Evolutionary conservation across 306 rosid genomes (phyloP).

Genomic region (Cucurbita moschata): DNA sequence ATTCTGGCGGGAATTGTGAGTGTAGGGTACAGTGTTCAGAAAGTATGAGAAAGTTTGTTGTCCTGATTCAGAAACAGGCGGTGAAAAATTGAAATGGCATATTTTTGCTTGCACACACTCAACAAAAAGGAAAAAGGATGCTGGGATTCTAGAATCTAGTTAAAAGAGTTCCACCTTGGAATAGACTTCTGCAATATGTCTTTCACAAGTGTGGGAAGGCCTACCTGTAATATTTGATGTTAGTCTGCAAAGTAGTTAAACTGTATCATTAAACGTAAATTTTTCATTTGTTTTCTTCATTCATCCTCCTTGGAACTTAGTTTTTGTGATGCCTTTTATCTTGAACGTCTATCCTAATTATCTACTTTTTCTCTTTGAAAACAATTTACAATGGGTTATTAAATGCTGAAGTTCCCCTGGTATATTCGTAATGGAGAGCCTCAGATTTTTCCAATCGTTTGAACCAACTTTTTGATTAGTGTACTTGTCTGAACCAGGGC

Average conservation of each 20-base stretch:
- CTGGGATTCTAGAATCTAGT: not conserved
- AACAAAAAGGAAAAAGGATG: not conserved
- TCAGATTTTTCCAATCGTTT: not conserved
- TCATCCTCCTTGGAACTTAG: not conserved
- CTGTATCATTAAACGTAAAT: not conserved
- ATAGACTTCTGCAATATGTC: not conserved
- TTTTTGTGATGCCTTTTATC: not conserved
- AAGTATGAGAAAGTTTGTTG: not conserved
- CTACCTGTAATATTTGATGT: not conserved
- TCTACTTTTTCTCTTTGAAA: not conserved
- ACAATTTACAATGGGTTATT: not conserved
- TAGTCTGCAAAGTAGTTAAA: not conserved
- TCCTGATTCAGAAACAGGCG: not conserved
- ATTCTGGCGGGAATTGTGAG: not conserved
- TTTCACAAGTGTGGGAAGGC: not conserved
- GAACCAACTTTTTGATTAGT: not conserved
- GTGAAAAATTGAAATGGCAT: not conserved
- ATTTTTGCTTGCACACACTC: no score
- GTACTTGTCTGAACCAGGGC: slow-evolving; percentile 27
- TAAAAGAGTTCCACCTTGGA: not conserved
- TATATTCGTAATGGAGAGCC: not conserved
- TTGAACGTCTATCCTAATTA: not conserved
- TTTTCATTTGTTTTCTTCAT: not conserved
- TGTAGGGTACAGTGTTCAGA: not conserved
- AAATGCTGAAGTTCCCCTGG: not conserved